These are phyloP conservation scores for Micromonas commoda DNA, from an alignment of 139 green algal species.

Conservation along the genomic window DNA sequence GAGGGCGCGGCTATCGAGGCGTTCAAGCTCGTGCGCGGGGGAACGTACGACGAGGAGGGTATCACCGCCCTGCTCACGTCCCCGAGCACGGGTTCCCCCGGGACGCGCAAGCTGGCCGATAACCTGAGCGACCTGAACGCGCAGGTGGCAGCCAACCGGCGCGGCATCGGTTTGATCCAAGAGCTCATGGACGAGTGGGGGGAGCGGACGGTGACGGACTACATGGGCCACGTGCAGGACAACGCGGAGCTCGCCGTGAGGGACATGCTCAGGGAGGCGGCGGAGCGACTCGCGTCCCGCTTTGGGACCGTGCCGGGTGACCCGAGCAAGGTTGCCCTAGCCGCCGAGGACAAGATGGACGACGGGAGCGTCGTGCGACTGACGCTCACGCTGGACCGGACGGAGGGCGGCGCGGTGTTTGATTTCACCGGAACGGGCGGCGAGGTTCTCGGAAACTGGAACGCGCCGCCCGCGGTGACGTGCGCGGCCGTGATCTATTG, in stretches of 20 bases:
- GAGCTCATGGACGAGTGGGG: constrained; percentile 79
- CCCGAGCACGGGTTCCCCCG: constrained; percentile 49
- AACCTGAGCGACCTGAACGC: constrained; percentile 90
- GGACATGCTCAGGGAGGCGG: constrained; percentile 28
- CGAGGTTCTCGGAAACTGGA: constrained; percentile 90
- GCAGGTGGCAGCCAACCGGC: constrained; percentile 91
- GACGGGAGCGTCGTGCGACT: constrained; percentile 77
- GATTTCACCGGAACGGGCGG: constrained; percentile 83
- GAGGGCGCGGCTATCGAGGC: constrained; percentile 88
- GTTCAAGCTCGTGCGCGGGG: constrained; percentile 81
- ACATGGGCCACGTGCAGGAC: constrained; percentile 91
- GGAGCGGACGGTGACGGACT: constrained; percentile 67
- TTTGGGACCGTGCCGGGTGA: neutral
- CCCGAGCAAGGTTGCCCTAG: constrained; percentile 39
- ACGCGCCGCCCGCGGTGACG: constrained; percentile 85
- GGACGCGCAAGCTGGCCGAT: constrained; percentile 77
- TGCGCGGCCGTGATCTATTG: constrained; percentile 90
- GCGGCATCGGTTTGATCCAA: constrained; percentile 77
- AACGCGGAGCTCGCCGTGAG: constrained; percentile 78
- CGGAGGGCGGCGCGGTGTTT: constrained; percentile 62
- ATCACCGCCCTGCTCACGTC: constrained; percentile 75
- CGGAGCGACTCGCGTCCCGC: neutral
- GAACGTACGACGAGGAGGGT: constrained; percentile 73
- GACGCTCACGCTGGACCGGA: constrained; percentile 75
- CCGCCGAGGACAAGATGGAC: constrained; percentile 82